A percentile compares a stretch with the other conserved stretches of the same genome.
phyloP scores from a whole-genome alignment of 2,329 filamentous ascomycete genomes.

The Chaetomiaceae sp. region DNA sequence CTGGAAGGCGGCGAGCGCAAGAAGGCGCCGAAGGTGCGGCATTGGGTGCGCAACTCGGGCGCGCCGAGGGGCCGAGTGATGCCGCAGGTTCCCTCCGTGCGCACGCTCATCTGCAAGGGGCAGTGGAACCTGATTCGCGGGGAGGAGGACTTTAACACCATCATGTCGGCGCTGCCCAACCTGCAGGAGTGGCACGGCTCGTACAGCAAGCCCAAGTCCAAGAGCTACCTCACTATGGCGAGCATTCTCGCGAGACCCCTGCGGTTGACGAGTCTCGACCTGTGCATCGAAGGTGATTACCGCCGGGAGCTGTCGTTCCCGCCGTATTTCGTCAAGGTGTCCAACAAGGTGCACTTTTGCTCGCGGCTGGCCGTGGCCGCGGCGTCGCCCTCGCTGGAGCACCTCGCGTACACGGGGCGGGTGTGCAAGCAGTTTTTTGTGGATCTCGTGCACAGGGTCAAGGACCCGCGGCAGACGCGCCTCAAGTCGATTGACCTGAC shows the following conservation, averaged over 20 bases:
- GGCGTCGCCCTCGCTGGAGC: slow-evolving; percentile 58
- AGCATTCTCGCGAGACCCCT: slow-evolving; percentile 54
- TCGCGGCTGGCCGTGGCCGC: slow-evolving; percentile 56
- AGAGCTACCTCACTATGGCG: slow-evolving; percentile 67
- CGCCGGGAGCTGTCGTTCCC: slow-evolving; percentile 59
- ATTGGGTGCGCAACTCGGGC: slow-evolving; percentile 40
- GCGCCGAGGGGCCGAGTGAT: slow-evolving; percentile 23
- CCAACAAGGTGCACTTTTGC: slow-evolving; percentile 61
- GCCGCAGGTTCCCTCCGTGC: slow-evolving; percentile 48
- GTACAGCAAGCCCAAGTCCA: slow-evolving; percentile 68
- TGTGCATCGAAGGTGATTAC: slow-evolving; percentile 70
- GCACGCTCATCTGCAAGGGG: slow-evolving; percentile 66
- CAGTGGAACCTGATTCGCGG: slow-evolving; percentile 73
- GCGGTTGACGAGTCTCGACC: slow-evolving; percentile 58
- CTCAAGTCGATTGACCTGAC: slow-evolving; percentile 67
- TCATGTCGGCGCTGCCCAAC: slow-evolving; percentile 61
- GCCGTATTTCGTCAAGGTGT: slow-evolving; percentile 57
- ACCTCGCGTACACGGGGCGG: slow-evolving; percentile 67
- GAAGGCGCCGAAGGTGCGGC: slow-evolving; percentile 64
- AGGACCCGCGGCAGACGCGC: slow-evolving; percentile 44
- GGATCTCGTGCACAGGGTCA: slow-evolving; percentile 46
- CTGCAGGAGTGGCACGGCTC: slow-evolving; percentile 60
- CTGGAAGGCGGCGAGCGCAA: slow-evolving; percentile 73
- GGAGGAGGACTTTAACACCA: slow-evolving; percentile 56
- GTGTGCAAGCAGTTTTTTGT: slow-evolving; percentile 64